phyloP scores from a whole-genome alignment of 495 filamentous ascomycete genomes.

The Neurospora sp. region DNA sequence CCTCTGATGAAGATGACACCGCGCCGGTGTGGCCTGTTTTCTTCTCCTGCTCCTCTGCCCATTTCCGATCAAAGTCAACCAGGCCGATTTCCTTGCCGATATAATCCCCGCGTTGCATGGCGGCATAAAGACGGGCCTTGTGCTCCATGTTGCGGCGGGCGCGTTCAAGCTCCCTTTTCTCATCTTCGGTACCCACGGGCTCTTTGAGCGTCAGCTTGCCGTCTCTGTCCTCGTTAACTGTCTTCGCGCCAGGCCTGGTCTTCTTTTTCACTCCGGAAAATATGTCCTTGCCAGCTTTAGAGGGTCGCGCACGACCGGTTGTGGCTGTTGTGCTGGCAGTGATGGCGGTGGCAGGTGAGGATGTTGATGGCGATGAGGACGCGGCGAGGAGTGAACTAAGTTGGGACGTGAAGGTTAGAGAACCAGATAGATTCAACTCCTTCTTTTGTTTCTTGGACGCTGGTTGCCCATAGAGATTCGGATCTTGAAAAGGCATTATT shows the following conservation, averaged over 20 bases:
- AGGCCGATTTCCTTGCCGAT: conserved; percentile 48
- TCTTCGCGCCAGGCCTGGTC: conserved; percentile 39
- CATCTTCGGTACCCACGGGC: conserved; percentile 35
- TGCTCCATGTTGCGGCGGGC: conserved; percentile 73
- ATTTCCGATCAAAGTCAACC: conserved; percentile 92
- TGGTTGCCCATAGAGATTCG: conserved; percentile 66
- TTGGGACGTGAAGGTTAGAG: conserved; percentile 69
- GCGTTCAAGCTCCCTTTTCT: conserved; percentile 38
- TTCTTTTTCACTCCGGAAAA: conserved; percentile 59
- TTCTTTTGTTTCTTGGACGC: conserved; percentile 50
- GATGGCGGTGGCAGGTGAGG: conserved; percentile 3
- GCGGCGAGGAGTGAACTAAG: conserved; percentile 61
- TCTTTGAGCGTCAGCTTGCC: conserved; percentile 32
- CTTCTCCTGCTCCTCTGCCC: conserved; percentile 55
- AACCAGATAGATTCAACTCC: conserved; percentile 58
- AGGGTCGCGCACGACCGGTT: conserved; percentile 53
- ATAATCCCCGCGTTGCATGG: conserved; percentile 69
- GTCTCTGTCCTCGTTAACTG: conserved; percentile 3
- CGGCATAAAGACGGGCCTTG: conserved; percentile 75
- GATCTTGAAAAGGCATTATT: conserved; percentile 43
- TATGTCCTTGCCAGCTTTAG: conserved; percentile 58
- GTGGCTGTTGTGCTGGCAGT: conserved; percentile 15
- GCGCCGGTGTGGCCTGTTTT: conserved; percentile 22
- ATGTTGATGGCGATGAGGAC: conserved; percentile 25
- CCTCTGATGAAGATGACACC: conserved; percentile 29